Base-by-base conservation (phyloP, 176 grass and related monocot species). In the Chrysopogon serrulatus region DNA sequence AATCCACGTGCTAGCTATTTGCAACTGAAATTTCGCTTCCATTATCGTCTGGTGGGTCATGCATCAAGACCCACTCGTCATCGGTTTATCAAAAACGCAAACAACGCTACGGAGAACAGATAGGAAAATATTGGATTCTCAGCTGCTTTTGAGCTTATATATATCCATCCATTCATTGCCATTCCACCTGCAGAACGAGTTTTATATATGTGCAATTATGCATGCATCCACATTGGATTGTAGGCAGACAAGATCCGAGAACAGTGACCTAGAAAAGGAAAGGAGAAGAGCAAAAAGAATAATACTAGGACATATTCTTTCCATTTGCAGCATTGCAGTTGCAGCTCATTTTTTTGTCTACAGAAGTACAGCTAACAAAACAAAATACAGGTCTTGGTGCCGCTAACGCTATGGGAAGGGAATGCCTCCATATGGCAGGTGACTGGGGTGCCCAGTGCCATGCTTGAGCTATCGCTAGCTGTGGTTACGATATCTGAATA, bases 241-340 rank as follows among this genome's bases (percentile, higher is more conserved):
- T 71, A 80, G 33, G 57, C 85, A 66, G 77, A 80, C 85, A 86
- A 81, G 77, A 86, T 57, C 69, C 26, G 14, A 31, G 26, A 86
- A 80, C 77, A 86, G 34, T 80, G 57, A 33, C 11, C 18, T 32
- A 2, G 44, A 66, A 53, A 74, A 24, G 3, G 13, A 65, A 2
- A 80, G 33, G 31, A 65, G 5, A 80, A 1, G 30, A 70, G 8
- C 27, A 85, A 78, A 79, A 69, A 26, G 83, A 77, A 69, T 73
- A 21, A 27, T 32, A 45, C 19, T 39, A 45, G 27, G 10, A 35
- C 83, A 26, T 45, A 21, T 71, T 36, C 21, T 21, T 62, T 73
- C 68, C 24, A 15, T 70, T 60, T 59, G 54, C 54, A 59, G 53
- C 3, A 24, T 57, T 14, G 59, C 39, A 40, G 5, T 79, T 6